These are phyloP conservation scores for Lithohypha guttulata DNA, from an alignment of 2,329 filamentous ascomycete species.

Conservation along the genomic window DNA sequence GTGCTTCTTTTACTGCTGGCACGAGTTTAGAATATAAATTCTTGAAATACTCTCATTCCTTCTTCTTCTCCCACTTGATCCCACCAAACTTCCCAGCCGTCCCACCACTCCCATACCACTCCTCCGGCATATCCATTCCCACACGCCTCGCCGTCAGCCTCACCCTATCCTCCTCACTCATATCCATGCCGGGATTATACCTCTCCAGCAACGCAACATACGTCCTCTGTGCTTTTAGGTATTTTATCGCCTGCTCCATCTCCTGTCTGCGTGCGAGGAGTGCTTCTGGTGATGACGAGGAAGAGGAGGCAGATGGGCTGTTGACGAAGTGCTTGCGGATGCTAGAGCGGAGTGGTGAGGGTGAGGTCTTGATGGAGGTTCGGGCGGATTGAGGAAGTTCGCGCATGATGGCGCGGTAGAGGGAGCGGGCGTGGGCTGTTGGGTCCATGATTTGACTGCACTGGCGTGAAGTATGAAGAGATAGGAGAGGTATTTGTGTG, in stretches of 20 bases:
- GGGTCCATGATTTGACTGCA: conserved; percentile 22
- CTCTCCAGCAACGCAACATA: conserved; percentile 75
- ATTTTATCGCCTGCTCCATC: conserved; percentile 69
- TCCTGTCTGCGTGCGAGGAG: conserved; percentile 33
- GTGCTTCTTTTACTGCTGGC: neutral
- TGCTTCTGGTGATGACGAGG: conserved; percentile 12
- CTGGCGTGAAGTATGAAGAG: neutral
- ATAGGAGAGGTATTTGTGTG: neutral
- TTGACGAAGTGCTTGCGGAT: conserved; percentile 55
- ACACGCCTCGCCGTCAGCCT: conserved; percentile 74
- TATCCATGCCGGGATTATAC: conserved; percentile 86
- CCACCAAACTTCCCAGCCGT: conserved; percentile 3
- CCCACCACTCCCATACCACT: conserved; percentile 34
- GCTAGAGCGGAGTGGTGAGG: conserved; percentile 58
- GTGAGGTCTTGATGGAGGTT: conserved; percentile 32
- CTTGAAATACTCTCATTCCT: no score
- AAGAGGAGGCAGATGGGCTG: conserved; percentile 25
- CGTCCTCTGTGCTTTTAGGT: conserved; percentile 72
- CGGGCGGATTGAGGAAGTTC: conserved; percentile 62
- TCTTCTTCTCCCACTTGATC: conserved; percentile 4
- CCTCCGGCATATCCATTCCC: conserved; percentile 74
- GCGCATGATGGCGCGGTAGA: conserved; percentile 82
- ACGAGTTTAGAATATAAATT: no score
- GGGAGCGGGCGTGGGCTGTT: conserved; percentile 52
- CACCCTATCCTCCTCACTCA: conserved; percentile 75